Conservation (phyloP, 2,329 filamentous ascomycete species). For the Ascochyta fabae region DNA sequence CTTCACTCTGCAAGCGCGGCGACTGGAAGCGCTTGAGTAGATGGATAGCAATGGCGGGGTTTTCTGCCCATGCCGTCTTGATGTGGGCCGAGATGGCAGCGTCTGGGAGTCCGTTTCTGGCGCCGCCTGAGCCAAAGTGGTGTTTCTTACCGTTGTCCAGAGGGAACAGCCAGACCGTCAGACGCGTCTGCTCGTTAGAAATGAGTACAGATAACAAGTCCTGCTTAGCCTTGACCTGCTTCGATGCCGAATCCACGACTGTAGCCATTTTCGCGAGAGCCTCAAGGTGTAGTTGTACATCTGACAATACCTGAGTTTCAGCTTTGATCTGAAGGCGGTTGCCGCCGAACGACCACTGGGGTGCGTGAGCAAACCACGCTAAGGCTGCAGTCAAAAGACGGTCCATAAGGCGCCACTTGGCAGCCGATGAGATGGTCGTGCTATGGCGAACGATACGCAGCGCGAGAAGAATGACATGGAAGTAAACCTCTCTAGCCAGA, state of each 20-base stretch:
- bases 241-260: slow-evolving; percentile 58
- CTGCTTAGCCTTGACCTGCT: slow-evolving; percentile 77
- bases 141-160: slow-evolving; percentile 68
- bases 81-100: slow-evolving; percentile 68
- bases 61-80: slow-evolving; percentile 85
- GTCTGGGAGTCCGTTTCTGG: slow-evolving; percentile 51
- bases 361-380: slow-evolving; percentile 83
- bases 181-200: slow-evolving; percentile 80
- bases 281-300: slow-evolving; percentile 73
- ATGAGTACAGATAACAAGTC: slow-evolving; percentile 81
- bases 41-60: slow-evolving; percentile 85
- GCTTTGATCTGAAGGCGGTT: slow-evolving; percentile 94
- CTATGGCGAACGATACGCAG: slow-evolving; percentile 77
- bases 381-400: slow-evolving; percentile 84
- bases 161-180: slow-evolving; percentile 90
- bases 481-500: slow-evolving; percentile 87
- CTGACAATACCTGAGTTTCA: slow-evolving; percentile 80
- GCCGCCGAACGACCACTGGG: slow-evolving; percentile 94
- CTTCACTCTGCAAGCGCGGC: slow-evolving; percentile 72
- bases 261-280: slow-evolving; percentile 66
- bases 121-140: slow-evolving; percentile 55
- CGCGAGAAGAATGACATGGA: slow-evolving; percentile 84
- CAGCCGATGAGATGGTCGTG: slow-evolving; percentile 66
- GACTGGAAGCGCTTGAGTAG: slow-evolving; percentile 80
- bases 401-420: slow-evolving; percentile 86